Conservation (phyloP, 2,329 filamentous ascomycete species). For the Aspergillus sergii region DNA sequence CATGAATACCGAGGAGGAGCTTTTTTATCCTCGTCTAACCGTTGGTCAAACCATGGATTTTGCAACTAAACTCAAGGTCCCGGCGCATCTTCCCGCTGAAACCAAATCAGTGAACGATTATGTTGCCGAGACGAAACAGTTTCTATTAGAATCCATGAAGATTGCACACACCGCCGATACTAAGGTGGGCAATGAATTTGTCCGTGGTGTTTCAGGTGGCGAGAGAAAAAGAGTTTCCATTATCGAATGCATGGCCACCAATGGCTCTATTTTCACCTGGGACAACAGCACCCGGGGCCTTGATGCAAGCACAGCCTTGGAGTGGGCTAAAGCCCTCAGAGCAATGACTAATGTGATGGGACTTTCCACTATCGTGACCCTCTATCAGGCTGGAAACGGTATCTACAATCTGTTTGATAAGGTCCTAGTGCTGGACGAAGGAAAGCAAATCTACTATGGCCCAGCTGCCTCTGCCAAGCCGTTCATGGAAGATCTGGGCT, state of each 20-base stretch:
- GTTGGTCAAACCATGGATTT: constrained; percentile 58
- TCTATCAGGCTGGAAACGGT: constrained; percentile 27
- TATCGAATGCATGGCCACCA: constrained; percentile 60
- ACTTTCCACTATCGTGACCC: constrained; percentile 60
- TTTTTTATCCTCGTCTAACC: constrained; percentile 54
- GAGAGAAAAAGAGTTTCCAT: constrained; percentile 69
- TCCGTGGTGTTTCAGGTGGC: constrained; percentile 66
- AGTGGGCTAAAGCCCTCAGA: constrained; percentile 59
- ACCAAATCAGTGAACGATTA: constrained; percentile 62
- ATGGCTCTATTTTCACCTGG: constrained; percentile 62
- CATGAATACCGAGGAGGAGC: constrained; percentile 56
- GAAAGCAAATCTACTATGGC: constrained; percentile 67
- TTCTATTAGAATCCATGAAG: constrained; percentile 57
- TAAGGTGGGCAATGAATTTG: constrained; percentile 65
- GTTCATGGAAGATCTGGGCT: constrained; percentile 67
- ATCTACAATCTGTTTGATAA: constrained; percentile 71
- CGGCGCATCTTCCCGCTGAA: constrained; percentile 68
- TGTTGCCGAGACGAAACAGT: constrained; percentile 51
- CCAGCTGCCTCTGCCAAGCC: constrained; percentile 58
- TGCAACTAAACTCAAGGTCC: constrained; percentile 66
- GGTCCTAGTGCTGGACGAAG: constrained; percentile 64
- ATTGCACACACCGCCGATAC: constrained; percentile 63
- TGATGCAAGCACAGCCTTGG: constrained; percentile 63
- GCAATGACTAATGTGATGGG: constrained; percentile 62
- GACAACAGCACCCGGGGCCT: constrained; percentile 66